Evolutionary conservation across 202 grass and related monocot species (phyloP), one percentile per base, ranked within the genome.

Genomic region (Miscanthus sacchariflorus): DNA sequence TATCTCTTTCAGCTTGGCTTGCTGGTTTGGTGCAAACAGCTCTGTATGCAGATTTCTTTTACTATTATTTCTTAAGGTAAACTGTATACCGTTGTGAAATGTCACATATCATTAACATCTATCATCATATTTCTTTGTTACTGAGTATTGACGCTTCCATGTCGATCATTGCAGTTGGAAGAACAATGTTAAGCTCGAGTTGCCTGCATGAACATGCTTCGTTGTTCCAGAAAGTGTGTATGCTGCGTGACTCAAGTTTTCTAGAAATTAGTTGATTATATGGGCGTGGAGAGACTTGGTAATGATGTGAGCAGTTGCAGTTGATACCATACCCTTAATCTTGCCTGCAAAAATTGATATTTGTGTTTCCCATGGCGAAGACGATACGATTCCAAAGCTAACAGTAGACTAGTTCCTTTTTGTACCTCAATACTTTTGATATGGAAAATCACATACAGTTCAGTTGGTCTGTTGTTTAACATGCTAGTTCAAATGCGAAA

Each of bases 61-160:
- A 92, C 86, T 99, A 99, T 73, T 99, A 97, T 86, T 97, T 97
- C 89, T 85, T 97, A 35, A 99, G 97, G 97, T 99, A 91, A 87
- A 81, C 12, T 85, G 6, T 9, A 35, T 76, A 18, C 6, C 23
- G 24, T 50, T 71, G 5, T 83, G 30, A 70, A 24, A 35, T 76
- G 5, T 61, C 23, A 54, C 9, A 35, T 42, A 18, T 61, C 11
- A 21, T 74, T 28, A 23, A 79, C 28, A 17, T 67, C 1, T 67
- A 67, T 14, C 3, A 13, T 39, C 2, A 2, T 35, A 35, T 19
- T 80, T 6, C 5, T 39, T 9, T 17, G 19, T 6, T 17, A 28
- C 58, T 86, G 25, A 77, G 1, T 17, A 28, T 64, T 86, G 42
- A 38, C 15, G 39, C 43, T 10, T 42, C 9, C 19, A 40, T 61